phyloP scores from a whole-genome alignment of 148 eudicot species.

The Hydrangea macrophylla region DNA sequence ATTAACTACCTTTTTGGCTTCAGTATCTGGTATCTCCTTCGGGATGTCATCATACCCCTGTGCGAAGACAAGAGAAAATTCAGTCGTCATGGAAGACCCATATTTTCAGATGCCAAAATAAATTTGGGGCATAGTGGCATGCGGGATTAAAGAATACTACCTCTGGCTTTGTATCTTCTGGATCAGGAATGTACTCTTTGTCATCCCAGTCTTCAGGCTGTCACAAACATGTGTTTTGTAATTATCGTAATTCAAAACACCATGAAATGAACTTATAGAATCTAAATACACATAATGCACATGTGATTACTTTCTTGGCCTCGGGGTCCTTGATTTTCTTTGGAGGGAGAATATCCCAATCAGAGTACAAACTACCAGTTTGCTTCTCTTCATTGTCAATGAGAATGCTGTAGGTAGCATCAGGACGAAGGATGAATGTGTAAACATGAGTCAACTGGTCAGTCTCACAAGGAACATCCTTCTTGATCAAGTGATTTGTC shows the following conservation, averaged over 20 bases:
- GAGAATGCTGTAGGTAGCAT: constrained; percentile 90
- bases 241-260: constrained; percentile 3
- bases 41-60: constrained; percentile 98
- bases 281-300: neutral
- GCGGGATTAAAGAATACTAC: constrained; percentile 20
- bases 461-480: constrained; percentile 97
- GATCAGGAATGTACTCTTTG: constrained; percentile 86
- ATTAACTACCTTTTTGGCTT: constrained; percentile 77
- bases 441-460: constrained; percentile 90
- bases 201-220: constrained; percentile 99
- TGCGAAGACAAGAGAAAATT: neutral
- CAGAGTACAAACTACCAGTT: constrained; percentile 72
- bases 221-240: constrained; percentile 19
- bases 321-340: constrained; percentile 90
- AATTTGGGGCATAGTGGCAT: neutral
- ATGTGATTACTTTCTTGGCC: constrained; percentile 66
- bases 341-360: constrained; percentile 89
- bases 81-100: neutral
- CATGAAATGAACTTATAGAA: neutral
- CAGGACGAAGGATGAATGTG: constrained; percentile 91
- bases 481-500: constrained; percentile 80
- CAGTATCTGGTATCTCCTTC: constrained; percentile 80
- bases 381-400: constrained; percentile 87
- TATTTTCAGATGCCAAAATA: neutral
- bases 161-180: constrained; percentile 98